Percentiles rank a stretch among this genome's conserved stretches.
Evolutionary conservation across 208 protist species (phyloP).

Genomic region (Crithidia acanthocephali): DNA sequence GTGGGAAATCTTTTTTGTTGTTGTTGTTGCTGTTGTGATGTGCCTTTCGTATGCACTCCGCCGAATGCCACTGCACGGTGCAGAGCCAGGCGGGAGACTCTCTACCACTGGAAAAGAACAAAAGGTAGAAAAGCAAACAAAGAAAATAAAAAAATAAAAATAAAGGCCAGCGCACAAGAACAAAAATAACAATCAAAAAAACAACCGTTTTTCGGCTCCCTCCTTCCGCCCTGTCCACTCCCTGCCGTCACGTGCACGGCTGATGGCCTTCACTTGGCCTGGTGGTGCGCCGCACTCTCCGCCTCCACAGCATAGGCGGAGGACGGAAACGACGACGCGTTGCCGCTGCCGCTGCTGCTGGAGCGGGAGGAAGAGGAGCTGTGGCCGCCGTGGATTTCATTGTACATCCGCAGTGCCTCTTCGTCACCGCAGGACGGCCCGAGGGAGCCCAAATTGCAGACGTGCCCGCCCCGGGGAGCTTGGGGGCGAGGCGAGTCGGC

Average conservation of each 20-base stretch:
- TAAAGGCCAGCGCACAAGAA: neutral
- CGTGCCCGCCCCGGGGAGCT: conserved; percentile 29
- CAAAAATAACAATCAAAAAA: neutral
- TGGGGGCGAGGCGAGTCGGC: conserved; percentile 19
- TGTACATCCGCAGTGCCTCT: conserved; percentile 46
- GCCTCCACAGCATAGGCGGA: neutral
- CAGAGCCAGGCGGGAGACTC: too few species aligned
- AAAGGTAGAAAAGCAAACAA: neutral
- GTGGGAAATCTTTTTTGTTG: neutral
- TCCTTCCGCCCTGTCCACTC: too few species aligned
- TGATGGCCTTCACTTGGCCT: neutral
- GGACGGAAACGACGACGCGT: conserved; percentile 17
- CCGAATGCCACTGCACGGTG: too few species aligned
- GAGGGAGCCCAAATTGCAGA: conserved; percentile 31
- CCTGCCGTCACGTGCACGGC: too few species aligned
- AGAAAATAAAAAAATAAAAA: neutral
- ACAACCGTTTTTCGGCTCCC: too few species aligned
- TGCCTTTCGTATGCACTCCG: too few species aligned
- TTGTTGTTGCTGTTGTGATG: too few species aligned
- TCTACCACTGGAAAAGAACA: too few species aligned
- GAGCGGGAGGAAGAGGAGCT: conserved; percentile 12
- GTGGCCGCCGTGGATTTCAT: conserved; percentile 43
- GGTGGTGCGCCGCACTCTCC: neutral
- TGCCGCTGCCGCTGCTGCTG: neutral
- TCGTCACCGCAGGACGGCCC: conserved; percentile 36